A percentile compares a stretch with the other conserved stretches of the same genome.
Evolutionary conservation across 1,139 yeast species (phyloP).

Genomic region (Hyphopichia pseudoburtonii): DNA sequence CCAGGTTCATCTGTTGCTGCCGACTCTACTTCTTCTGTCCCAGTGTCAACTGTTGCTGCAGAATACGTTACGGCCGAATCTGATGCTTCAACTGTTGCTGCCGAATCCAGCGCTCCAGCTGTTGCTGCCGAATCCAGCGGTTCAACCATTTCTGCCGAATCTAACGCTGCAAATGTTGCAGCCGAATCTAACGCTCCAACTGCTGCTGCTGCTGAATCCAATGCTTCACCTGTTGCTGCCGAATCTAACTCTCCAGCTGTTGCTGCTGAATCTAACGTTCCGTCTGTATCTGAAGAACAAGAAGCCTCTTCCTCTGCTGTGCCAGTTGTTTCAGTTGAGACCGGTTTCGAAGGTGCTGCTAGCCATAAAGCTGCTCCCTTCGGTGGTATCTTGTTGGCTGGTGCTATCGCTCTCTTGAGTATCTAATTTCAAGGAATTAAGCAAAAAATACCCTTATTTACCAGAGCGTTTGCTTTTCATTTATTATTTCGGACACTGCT

Average conservation of each 20-base stretch:
- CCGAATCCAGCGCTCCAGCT: conserved; percentile 4
- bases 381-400: conserved; percentile 4
- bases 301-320: conserved; percentile 2
- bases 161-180: not conserved
- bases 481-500: not conserved
- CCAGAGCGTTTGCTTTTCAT: too few relatives aligned
- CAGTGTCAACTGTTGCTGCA: conserved; percentile 2
- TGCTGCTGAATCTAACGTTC: not conserved
- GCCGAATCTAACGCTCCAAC: conserved; percentile 1
- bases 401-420: conserved; percentile 3
- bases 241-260: conserved; percentile 1
- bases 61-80: not conserved
- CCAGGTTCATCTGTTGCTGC: conserved; percentile 2
- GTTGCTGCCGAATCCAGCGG: conserved; percentile 3
- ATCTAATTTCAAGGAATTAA: too few relatives aligned
- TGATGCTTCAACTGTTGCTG: conserved; percentile 1
- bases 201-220: conserved; percentile 4
- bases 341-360: conserved; percentile 4
- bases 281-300: conserved; percentile 1
- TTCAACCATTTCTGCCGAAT: not conserved
- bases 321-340: conserved; percentile 4
- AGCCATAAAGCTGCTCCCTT: conserved; percentile 1
- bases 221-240: conserved; percentile 5
- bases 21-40: conserved; percentile 3
- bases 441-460: too few relatives aligned